Evolutionary conservation across 257 asterid genomes (phyloP).

Genomic region (Solanum sitiens): DNA sequence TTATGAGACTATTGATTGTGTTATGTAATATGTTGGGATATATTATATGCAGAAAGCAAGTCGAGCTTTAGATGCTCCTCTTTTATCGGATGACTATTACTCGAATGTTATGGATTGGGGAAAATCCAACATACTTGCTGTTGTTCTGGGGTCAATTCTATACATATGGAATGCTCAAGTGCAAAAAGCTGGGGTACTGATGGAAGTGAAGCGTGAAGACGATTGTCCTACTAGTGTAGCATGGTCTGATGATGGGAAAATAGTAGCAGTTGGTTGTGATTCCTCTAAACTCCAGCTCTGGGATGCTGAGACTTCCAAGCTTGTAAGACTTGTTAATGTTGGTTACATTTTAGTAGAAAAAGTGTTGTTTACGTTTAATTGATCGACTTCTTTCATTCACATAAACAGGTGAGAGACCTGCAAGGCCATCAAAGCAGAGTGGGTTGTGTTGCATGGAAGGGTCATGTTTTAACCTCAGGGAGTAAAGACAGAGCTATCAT

Average conservation of each 20-base stretch:
- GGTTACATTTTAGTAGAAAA: background rate
- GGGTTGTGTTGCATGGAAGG: slow-evolving; percentile 61
- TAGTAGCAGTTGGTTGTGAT: slow-evolving; percentile 40
- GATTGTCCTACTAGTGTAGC: slow-evolving; percentile 52
- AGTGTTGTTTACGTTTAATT: background rate
- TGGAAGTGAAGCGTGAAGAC: slow-evolving; percentile 3
- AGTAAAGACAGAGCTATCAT: slow-evolving; percentile 45
- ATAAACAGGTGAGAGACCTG: slow-evolving; percentile 40
- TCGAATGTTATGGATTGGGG: slow-evolving; percentile 73
- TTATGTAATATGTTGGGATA: background rate
- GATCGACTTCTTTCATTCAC: background rate
- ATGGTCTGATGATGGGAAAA: slow-evolving; percentile 56
- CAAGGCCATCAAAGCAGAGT: slow-evolving; percentile 42
- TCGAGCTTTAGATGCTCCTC: slow-evolving; percentile 48
- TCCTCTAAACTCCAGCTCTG: slow-evolving; percentile 35
- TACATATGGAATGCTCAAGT: slow-evolving; percentile 41
- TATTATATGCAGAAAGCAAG: slow-evolving; percentile 30
- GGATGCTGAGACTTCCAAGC: slow-evolving; percentile 54
- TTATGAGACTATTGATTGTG: background rate
- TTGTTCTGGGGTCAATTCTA: slow-evolving; percentile 39
- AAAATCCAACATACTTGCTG: slow-evolving; percentile 39
- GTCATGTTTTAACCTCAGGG: slow-evolving; percentile 53
- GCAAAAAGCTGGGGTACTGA: slow-evolving; percentile 9
- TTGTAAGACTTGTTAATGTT: slow-evolving; percentile 21
- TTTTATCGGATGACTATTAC: slow-evolving; percentile 44